These are phyloP conservation scores for Pinus tabuliformis DNA, from an alignment of 75 land plant genomes.

Conservation along the genomic window DNA sequence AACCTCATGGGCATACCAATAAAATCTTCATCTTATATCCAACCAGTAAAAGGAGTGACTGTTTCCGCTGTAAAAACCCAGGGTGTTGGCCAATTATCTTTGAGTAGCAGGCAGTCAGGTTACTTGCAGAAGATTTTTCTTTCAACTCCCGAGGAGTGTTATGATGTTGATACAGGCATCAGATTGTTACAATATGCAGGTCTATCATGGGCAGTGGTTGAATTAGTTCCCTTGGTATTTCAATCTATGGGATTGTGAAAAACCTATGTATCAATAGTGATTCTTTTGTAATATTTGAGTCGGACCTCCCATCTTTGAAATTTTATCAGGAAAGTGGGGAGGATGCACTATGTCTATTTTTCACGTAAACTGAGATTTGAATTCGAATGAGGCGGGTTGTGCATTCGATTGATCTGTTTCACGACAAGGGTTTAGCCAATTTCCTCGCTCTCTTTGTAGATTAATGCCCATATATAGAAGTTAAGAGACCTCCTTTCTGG, in stretches of 20 bases:
- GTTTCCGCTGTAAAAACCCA: too few relatives aligned
- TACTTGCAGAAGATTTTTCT: conserved; percentile 34
- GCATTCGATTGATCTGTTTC: too few relatives aligned
- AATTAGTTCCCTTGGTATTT: conserved; percentile 74
- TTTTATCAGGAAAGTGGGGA: too few relatives aligned
- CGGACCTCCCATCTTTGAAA: too few relatives aligned
- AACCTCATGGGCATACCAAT: conserved; percentile 65
- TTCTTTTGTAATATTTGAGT: neutral
- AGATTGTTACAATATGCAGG: conserved; percentile 89
- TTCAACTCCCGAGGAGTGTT: conserved; percentile 35
- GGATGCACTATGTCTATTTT: too few relatives aligned
- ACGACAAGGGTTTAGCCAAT: too few relatives aligned
- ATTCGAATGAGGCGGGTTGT: too few relatives aligned
- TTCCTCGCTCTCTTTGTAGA: too few relatives aligned
- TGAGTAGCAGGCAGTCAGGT: conserved; percentile 32
- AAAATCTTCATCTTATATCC: conserved; percentile 64
- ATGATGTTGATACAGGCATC: conserved; percentile 91
- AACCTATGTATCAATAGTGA: conserved; percentile 5
- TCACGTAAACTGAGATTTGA: too few relatives aligned
- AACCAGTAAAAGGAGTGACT: conserved; percentile 19
- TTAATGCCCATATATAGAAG: too few relatives aligned
- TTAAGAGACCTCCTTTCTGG: too few relatives aligned
- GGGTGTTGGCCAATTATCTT: conserved; percentile 5
- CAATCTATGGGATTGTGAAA: conserved; percentile 50
- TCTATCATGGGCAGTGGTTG: conserved; percentile 96